Evolutionary conservation across 106 monocot genomes (phyloP).

Genomic region (Dioscorea zingiberensis): DNA sequence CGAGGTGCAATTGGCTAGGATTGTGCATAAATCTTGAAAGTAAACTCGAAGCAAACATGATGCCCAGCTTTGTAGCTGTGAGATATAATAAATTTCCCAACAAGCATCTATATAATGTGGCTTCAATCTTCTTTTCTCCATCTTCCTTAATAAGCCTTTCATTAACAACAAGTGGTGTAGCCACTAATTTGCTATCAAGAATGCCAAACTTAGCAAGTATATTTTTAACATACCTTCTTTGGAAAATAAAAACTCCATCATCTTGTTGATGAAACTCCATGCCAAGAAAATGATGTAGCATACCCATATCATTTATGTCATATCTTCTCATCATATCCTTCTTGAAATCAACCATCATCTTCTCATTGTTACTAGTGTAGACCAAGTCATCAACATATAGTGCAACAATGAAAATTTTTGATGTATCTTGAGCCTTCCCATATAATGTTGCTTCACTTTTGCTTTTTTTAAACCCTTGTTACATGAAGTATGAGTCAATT

Average conservation of each 20-base stretch:
- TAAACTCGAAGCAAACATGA: neutral
- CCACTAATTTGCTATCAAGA: neutral
- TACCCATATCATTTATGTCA: neutral
- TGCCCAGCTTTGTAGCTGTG: neutral
- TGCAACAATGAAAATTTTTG: neutral
- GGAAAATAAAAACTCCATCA: no score
- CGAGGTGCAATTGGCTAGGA: neutral
- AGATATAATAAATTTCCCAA: neutral
- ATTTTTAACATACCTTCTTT: neutral
- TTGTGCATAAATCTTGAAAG: neutral
- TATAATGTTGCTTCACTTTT: conserved; percentile 1
- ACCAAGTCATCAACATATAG: conserved; percentile 3
- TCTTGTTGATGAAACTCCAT: conserved; percentile 1
- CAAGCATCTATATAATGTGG: neutral
- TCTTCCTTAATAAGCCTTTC: neutral
- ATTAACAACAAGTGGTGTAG: neutral
- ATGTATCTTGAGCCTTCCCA: neutral
- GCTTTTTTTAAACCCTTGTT: conserved; percentile 4
- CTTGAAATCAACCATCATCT: neutral
- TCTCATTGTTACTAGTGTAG: neutral
- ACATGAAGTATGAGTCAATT: neutral
- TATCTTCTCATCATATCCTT: neutral
- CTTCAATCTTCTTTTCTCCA: neutral
- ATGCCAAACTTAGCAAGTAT: neutral
- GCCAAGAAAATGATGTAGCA: neutral